Evolutionary conservation across 2,329 filamentous ascomycete species (phyloP), one percentile per base, ranked within the genome.

Genomic region (Aaosphaeria pasadenensis): DNA sequence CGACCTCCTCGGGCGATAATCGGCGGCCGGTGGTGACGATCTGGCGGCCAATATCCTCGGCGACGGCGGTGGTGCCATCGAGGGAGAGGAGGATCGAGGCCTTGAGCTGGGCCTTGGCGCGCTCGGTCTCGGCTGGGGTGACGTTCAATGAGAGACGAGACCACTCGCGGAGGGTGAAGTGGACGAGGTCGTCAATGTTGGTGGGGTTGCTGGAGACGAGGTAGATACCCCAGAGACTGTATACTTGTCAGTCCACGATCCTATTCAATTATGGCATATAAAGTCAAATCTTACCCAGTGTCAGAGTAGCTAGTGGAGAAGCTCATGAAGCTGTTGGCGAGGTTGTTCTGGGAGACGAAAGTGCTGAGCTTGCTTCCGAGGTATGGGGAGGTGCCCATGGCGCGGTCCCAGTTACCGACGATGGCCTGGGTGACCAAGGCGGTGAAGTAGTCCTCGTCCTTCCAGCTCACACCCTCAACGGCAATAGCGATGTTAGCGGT

Each of bases 301-400:
- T 99, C 94, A 71, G 91, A 97, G 80, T 99, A 99, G 82, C 90
- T 96, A 60, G 94, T 99, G 59, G 91, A 96, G 80, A 99, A 99
- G 80, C 89, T 95, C 95, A 99, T 99, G 83, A 96, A 99, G 84
- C 91, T 96, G 81, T 96, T 99, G 75, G 94, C 94, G 54, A 99
- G 84, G 74, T 91, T 87, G 78, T 97, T 85, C 77, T 95, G 86
- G 82, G 95, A 89, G 61, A 99, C 87, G 67, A 94, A 90, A 58
- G 87, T 86, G 80, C 90, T 96, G 66, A 99, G 89, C 83, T 95
- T 96, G 88, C 91, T 96, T 66, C 95, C 94, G 70, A 96, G 87
- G 80, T 96, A 94, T 58, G 91, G 87, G 51, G 94, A 94, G 76
- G 94, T 96, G 70, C 95, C 94, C 85, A 97, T 92, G 62, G 94